Percentiles rank a stretch among this genome's conserved stretches.
Conservation (phyloP, 352 stramenopile genomes). For the Phytophthora quininea region DNA sequence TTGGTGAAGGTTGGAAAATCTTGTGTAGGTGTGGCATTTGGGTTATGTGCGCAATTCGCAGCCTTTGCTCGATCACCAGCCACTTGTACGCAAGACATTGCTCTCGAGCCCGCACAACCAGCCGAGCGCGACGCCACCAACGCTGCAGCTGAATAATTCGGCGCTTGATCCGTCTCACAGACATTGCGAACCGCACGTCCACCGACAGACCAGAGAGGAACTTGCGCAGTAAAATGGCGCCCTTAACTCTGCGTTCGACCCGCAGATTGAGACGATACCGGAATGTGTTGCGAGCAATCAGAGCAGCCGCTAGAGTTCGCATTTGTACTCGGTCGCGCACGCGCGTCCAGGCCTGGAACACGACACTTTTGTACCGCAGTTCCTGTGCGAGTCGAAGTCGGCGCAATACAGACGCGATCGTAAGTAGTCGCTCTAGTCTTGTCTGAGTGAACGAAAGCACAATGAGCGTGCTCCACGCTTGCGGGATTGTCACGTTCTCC, state of each 20-base stretch:
- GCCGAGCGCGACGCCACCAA: slow-evolving; percentile 64
- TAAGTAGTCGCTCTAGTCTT: slow-evolving; percentile 37
- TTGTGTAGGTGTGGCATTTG: slow-evolving; percentile 61
- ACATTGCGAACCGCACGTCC: slow-evolving; percentile 68
- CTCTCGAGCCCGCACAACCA: slow-evolving; percentile 59
- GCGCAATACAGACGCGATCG: slow-evolving; percentile 28
- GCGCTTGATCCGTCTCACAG: slow-evolving; percentile 63
- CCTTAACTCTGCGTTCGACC: slow-evolving; percentile 40
- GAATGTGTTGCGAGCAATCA: slow-evolving; percentile 51
- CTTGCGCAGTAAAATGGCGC: slow-evolving; percentile 38
- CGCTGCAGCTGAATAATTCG: slow-evolving; percentile 59
- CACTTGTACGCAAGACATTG: slow-evolving; percentile 63
- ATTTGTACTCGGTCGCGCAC: slow-evolving; percentile 34
- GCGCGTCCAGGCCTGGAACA: slow-evolving; percentile 48
- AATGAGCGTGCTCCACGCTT: slow-evolving; percentile 48
- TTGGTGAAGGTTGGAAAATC: slow-evolving; percentile 52
- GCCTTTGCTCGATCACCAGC: slow-evolving; percentile 46
- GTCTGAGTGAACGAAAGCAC: slow-evolving; percentile 47
- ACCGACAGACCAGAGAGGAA: slow-evolving; percentile 61
- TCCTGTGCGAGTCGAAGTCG: slow-evolving; percentile 32
- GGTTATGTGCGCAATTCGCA: slow-evolving; percentile 56
- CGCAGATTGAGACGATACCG: slow-evolving; percentile 44
- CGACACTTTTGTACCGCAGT: slow-evolving; percentile 35
- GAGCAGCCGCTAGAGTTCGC: slow-evolving; percentile 28
- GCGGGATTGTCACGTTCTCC: slow-evolving; percentile 8